Evolutionary conservation across 306 rosid species (phyloP).

Genomic region (Acacia acuminata): DNA sequence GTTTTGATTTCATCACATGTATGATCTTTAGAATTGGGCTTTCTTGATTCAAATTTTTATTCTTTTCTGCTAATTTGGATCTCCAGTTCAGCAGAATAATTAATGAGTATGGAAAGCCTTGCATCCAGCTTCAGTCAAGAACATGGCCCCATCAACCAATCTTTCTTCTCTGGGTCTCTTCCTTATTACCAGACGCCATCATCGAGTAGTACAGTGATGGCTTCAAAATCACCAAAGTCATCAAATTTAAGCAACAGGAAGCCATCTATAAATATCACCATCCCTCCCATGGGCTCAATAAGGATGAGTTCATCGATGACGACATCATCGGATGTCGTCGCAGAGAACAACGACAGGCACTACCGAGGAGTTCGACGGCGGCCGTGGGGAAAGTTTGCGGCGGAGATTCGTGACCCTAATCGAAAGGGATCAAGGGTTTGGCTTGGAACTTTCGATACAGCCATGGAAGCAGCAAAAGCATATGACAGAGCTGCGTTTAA

Average conservation of each 20-base stretch:
- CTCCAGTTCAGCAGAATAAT: too few species aligned
- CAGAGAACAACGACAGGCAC: conserved; percentile 23
- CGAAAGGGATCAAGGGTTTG: conserved; percentile 49
- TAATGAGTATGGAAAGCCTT: conserved; percentile 24
- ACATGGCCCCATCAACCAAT: background rate
- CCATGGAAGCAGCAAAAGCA: conserved; percentile 56
- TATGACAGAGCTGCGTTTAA: conserved; percentile 52
- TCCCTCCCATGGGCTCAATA: conserved; percentile 33
- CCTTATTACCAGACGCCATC: background rate
- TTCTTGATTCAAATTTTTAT: too few species aligned
- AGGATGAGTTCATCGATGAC: background rate
- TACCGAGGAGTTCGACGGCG: conserved; percentile 52
- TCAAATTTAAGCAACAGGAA: conserved; percentile 42
- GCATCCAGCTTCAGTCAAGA: conserved; percentile 20
- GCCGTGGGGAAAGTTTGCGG: conserved; percentile 53
- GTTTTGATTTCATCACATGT: too few species aligned
- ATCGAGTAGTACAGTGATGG: background rate
- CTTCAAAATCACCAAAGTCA: conserved; percentile 39
- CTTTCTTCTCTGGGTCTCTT: background rate
- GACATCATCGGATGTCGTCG: background rate
- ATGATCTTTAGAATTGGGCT: too few species aligned
- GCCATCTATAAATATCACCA: conserved; percentile 41
- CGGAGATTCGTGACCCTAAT: conserved; percentile 52
- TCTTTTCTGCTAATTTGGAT: background rate
- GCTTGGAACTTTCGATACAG: conserved; percentile 58